A percentile compares a stretch with the other conserved stretches of the same genome.
Conservation (phyloP, 2,329 filamentous ascomycete genomes). For the Scorias spongiosa region DNA sequence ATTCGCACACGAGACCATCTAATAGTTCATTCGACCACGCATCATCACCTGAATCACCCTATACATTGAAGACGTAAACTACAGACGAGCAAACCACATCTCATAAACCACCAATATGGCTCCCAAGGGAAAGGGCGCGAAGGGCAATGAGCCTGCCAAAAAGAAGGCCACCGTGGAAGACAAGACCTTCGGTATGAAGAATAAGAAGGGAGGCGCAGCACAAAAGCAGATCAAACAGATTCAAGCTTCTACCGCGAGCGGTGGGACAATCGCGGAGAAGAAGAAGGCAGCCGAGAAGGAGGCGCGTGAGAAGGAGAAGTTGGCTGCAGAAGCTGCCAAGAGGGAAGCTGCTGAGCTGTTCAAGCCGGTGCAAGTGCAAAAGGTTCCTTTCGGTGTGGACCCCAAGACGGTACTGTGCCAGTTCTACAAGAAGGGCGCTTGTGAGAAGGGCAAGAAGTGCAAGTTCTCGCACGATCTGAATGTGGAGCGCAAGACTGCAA, state of each 20-base stretch:
- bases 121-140: slow-evolving; percentile 43
- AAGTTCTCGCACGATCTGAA: slow-evolving; percentile 91
- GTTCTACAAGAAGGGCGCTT: slow-evolving; percentile 94
- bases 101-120: slow-evolving; percentile 42
- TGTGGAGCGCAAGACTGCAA: slow-evolving; percentile 80
- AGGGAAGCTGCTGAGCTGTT: slow-evolving; percentile 68
- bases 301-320: slow-evolving; percentile 71
- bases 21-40: too few species aligned
- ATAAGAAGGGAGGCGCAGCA: slow-evolving; percentile 87
- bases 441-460: slow-evolving; percentile 92
- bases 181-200: slow-evolving; percentile 99
- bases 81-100: too few species aligned
- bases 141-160: slow-evolving; percentile 25
- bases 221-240: slow-evolving; percentile 85
- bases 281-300: slow-evolving; percentile 51
- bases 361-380: slow-evolving; percentile 89
- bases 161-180: slow-evolving; percentile 59
- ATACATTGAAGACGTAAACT: too few species aligned
- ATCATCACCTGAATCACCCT: too few species aligned
- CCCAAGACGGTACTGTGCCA: slow-evolving; percentile 95
- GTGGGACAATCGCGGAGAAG: slow-evolving; percentile 79
- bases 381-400: slow-evolving; percentile 93
- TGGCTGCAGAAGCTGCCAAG: slow-evolving; percentile 71
- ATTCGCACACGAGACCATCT: too few species aligned
- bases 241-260: slow-evolving; percentile 53